A percentile compares a stretch with the other conserved stretches of the same genome.
These are phyloP conservation scores for Calonectria pseudoreteaudii DNA, from an alignment of 2,329 filamentous ascomycete genomes.

Conservation along the genomic window DNA sequence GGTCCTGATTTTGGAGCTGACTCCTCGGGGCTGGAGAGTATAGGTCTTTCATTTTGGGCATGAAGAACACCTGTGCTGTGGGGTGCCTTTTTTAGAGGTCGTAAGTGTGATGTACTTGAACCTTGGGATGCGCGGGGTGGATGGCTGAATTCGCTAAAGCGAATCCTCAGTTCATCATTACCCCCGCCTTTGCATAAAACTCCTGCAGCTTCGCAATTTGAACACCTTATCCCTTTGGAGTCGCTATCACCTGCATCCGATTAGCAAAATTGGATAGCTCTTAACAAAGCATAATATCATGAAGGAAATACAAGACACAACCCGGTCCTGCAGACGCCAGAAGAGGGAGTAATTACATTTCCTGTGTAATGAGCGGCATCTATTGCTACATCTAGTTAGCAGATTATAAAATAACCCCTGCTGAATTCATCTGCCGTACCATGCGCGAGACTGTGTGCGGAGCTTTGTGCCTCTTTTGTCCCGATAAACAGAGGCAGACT, in stretches of 20 bases:
- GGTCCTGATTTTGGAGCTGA: not conserved
- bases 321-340: not conserved
- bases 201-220: not conserved
- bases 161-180: not conserved
- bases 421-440: not conserved
- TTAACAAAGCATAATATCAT: too few species aligned
- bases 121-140: not conserved
- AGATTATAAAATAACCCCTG: not conserved
- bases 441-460: not conserved
- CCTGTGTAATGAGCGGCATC: not conserved
- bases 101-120: not conserved
- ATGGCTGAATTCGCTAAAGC: not conserved
- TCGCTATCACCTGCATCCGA: not conserved
- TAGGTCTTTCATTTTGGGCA: not conserved
- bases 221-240: not conserved
- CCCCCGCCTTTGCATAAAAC: not conserved
- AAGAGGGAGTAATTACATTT: not conserved
- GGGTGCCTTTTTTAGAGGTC: not conserved
- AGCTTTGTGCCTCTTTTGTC: not conserved
- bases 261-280: not conserved
- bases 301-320: not conserved
- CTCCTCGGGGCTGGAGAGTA: fast-evolving
- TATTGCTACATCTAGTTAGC: not conserved
- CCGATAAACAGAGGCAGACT: not conserved
- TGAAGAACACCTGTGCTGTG: not conserved